These are phyloP conservation scores for Tolypocladium guangdongense DNA, from an alignment of 2,329 filamentous ascomycete genomes.

Conservation along the genomic window DNA sequence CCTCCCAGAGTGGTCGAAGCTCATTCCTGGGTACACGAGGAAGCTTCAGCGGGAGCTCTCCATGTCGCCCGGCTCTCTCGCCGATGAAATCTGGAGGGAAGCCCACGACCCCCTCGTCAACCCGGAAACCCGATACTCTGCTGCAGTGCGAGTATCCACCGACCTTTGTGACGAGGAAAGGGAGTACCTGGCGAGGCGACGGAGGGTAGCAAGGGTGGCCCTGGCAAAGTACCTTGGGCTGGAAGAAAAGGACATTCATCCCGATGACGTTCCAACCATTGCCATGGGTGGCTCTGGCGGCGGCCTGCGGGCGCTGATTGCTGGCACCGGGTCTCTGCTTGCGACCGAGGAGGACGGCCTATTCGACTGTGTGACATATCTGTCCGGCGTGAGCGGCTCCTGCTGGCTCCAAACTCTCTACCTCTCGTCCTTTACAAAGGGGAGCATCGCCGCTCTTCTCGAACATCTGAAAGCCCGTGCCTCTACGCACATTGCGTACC, in stretches of 20 bases:
- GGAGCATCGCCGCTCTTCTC: constrained; percentile 58
- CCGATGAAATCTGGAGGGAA: constrained; percentile 88
- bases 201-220: constrained; percentile 56
- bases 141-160: constrained; percentile 69
- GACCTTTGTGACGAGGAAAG: constrained; percentile 78
- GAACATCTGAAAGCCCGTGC: constrained; percentile 80
- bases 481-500: constrained; percentile 84
- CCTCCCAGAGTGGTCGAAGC: constrained; percentile 70
- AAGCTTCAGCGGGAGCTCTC: constrained; percentile 85
- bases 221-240: constrained; percentile 75
- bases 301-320: constrained; percentile 79
- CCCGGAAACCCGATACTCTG: constrained; percentile 77
- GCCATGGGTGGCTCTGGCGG: constrained; percentile 92
- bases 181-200: constrained; percentile 59
- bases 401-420: constrained; percentile 92
- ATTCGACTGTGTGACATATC: constrained; percentile 91
- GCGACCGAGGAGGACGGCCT: constrained; percentile 78
- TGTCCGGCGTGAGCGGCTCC: constrained; percentile 87
- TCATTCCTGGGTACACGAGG: constrained; percentile 62
- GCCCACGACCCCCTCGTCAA: constrained; percentile 75
- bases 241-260: constrained; percentile 70
- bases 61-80: constrained; percentile 76
- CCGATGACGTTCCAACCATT: constrained; percentile 86
- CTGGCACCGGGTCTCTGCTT: constrained; percentile 77
- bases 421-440: constrained; percentile 58